Evolutionary conservation across 305 asterid genomes (phyloP).

Genomic region (Withania somnifera): DNA sequence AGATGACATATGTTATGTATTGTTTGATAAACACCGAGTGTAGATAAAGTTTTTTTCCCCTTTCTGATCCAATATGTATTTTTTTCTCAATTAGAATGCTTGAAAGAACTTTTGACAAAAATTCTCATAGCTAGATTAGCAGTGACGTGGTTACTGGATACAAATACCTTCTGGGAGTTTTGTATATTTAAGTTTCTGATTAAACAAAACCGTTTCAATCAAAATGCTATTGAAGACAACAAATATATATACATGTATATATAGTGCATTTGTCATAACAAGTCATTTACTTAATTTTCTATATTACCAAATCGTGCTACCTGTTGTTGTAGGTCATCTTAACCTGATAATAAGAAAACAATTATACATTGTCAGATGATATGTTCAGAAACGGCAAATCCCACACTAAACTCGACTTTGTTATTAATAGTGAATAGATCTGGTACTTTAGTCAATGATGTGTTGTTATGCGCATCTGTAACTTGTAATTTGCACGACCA

Average conservation of each 20-base stretch:
- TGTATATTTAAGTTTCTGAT: not conserved
- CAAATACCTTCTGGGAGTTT: not conserved
- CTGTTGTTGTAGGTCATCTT: not conserved
- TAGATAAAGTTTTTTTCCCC: not conserved
- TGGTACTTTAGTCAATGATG: no score
- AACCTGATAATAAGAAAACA: not conserved
- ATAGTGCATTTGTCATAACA: not conserved
- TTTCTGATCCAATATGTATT: not conserved
- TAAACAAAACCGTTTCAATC: not conserved
- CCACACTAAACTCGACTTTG: no score
- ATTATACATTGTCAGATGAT: not conserved
- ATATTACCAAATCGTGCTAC: not conserved
- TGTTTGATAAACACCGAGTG: not conserved
- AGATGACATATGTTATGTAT: not conserved
- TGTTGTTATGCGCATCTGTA: not conserved
- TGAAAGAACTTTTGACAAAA: not conserved
- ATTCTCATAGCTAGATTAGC: not conserved
- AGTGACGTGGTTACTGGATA: not conserved
- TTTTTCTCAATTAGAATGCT: not conserved
- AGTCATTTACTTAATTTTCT: not conserved
- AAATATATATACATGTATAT: not conserved
- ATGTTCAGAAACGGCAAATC: no score
- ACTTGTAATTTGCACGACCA: not conserved
- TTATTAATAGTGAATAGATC: no score
- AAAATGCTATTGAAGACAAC: not conserved